Evolutionary conservation across 306 rosid genomes (phyloP).

Genomic region (Parietaria judaica): DNA sequence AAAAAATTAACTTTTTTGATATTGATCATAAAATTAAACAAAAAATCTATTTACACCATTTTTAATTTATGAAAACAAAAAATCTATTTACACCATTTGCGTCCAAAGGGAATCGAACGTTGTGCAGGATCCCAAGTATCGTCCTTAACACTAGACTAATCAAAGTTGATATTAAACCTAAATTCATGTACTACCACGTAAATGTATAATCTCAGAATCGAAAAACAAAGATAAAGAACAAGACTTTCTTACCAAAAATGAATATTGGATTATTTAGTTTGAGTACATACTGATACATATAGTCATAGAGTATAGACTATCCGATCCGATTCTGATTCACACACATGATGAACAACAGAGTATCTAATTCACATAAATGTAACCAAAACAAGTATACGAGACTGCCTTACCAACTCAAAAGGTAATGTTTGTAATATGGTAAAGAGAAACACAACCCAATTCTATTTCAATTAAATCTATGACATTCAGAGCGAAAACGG

Average conservation of each 20-base stretch:
- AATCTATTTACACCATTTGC: too few species aligned
- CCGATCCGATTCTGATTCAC: slow-evolving; percentile 22
- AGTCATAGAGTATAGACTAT: background rate
- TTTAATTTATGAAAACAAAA: too few species aligned
- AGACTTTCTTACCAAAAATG: slow-evolving; percentile 8
- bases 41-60: too few species aligned
- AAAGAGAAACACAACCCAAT: slow-evolving; percentile 30
- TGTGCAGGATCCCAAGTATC: too few species aligned
- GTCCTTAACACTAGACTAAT: too few species aligned
- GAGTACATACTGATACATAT: slow-evolving; percentile 25
- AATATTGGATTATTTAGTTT: slow-evolving; percentile 24
- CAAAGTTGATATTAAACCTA: too few species aligned
- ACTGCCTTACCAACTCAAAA: slow-evolving; percentile 16
- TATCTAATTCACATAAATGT: slow-evolving; percentile 20
- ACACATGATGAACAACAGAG: slow-evolving; percentile 8
- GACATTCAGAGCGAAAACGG: slow-evolving; percentile 23
- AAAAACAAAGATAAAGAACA: background rate
- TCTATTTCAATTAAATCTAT: slow-evolving; percentile 30
- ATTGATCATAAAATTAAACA: too few species aligned
- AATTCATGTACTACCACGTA: too few species aligned
- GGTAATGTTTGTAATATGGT: slow-evolving; percentile 18
- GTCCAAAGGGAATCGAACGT: too few species aligned
- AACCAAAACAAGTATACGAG: slow-evolving; percentile 3
- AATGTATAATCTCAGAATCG: too few species aligned
- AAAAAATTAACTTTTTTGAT: too few species aligned